Conservation (phyloP, 345 rosid species). For the Rhizophora apiculata region DNA sequence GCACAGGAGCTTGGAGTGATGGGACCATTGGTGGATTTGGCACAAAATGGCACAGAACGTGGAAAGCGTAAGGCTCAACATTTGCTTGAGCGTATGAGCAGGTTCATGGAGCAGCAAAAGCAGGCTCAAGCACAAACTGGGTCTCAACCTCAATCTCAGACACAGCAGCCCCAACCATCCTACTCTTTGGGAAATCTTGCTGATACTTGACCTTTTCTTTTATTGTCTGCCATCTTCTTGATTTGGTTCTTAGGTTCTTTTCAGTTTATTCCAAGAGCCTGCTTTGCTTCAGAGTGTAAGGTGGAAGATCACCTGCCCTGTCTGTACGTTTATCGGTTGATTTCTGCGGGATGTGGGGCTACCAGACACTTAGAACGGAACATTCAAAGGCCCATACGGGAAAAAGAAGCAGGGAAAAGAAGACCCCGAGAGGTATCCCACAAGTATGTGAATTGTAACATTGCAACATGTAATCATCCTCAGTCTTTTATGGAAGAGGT, state of each 20-base stretch:
- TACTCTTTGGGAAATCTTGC: constrained; percentile 27
- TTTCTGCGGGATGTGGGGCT: constrained; percentile 20
- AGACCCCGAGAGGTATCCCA: constrained; percentile 4
- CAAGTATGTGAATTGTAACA: constrained; percentile 20
- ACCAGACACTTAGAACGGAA: constrained; percentile 8
- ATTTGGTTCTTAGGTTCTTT: constrained; percentile 21
- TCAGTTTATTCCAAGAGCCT: constrained; percentile 12
- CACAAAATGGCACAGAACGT: constrained; percentile 84
- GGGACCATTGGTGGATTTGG: constrained; percentile 47
- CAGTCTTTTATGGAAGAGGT: constrained; percentile 44
- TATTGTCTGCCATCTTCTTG: constrained; percentile 5
- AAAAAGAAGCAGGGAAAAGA: constrained; percentile 7
- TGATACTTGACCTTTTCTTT: constrained; percentile 39
- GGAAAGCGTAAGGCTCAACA: constrained; percentile 93
- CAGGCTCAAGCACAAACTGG: constrained; percentile 45
- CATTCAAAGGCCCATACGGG: constrained; percentile 11
- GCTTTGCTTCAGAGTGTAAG: constrained; percentile 29
- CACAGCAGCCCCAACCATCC: constrained; percentile 35
- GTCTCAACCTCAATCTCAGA: constrained; percentile 25
- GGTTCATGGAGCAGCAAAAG: constrained; percentile 68
- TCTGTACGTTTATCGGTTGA: constrained; percentile 36
- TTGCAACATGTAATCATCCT: constrained; percentile 45
- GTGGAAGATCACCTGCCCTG: constrained; percentile 53
- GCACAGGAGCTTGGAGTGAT: background rate
- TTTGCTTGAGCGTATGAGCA: constrained; percentile 72